Conservation (phyloP, 2,329 filamentous ascomycete species). For the Paecilomyces variotii region DNA sequence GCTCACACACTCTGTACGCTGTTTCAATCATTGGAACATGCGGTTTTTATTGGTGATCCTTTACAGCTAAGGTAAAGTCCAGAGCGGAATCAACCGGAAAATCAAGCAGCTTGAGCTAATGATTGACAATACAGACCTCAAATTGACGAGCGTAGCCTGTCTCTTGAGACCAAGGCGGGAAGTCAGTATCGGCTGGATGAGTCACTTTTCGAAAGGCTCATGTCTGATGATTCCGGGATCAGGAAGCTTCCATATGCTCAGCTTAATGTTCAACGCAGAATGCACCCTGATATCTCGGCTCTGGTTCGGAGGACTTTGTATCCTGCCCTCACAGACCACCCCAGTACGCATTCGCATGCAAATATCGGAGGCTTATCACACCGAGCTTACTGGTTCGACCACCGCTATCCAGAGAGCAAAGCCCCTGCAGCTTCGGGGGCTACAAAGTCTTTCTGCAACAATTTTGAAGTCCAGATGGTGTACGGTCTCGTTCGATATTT, state of each 20-base stretch:
- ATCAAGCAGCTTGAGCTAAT: not conserved
- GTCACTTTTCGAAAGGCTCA: conserved; percentile 43
- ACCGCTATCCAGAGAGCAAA: conserved; percentile 28
- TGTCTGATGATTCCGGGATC: conserved; percentile 9
- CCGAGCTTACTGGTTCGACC: conserved; percentile 41
- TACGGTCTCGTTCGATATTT: conserved; percentile 53
- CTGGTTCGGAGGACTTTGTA: conserved; percentile 51
- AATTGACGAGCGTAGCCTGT: conserved; percentile 3
- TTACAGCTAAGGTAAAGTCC: conserved; percentile 16
- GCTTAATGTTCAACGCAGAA: conserved; percentile 53
- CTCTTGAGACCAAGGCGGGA: conserved; percentile 17
- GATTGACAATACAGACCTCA: not conserved
- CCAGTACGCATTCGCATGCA: conserved; percentile 19
- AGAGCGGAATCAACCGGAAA: not conserved
- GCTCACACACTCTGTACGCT: conserved; percentile 42
- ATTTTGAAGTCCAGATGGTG: conserved; percentile 53
- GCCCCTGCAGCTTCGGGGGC: conserved; percentile 10
- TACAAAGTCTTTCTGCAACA: conserved; percentile 34
- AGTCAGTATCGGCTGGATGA: conserved; percentile 34
- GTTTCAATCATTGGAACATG: conserved; percentile 32
- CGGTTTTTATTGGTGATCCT: conserved; percentile 30
- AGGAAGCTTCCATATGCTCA: conserved; percentile 20
- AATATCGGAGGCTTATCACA: conserved; percentile 37
- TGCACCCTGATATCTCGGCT: conserved; percentile 51
- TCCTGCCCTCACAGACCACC: conserved; percentile 43